A percentile compares a stretch with the other conserved stretches of the same genome.
Conservation (phyloP, 2,329 filamentous ascomycete species). For the Botrytis fabae region DNA sequence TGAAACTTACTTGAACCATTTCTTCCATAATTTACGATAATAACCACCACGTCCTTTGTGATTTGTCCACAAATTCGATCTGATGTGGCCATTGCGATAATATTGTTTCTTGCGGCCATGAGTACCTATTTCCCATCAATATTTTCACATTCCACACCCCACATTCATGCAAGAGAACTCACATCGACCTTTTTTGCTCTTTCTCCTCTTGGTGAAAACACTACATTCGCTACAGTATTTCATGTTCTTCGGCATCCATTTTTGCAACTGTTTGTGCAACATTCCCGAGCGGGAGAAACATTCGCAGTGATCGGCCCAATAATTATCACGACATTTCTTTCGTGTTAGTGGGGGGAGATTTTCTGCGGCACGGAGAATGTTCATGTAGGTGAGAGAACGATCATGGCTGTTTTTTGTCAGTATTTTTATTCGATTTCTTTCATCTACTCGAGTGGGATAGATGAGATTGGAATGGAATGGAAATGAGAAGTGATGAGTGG, state of each 20-base stretch:
- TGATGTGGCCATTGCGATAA: conserved; percentile 17
- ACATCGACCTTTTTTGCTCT: conserved; percentile 31
- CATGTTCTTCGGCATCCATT: conserved; percentile 33
- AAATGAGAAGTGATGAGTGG: too few species aligned
- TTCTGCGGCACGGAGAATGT: neutral
- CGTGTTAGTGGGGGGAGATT: neutral
- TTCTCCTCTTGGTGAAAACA: conserved; percentile 34
- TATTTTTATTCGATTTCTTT: neutral
- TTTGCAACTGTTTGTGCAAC: conserved; percentile 30
- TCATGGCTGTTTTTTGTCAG: neutral
- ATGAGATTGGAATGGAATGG: neutral
- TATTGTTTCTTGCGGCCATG: conserved; percentile 27
- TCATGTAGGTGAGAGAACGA: neutral
- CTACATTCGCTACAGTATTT: conserved; percentile 34
- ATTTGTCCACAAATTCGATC: conserved; percentile 33
- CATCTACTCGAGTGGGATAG: neutral
- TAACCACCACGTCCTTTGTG: conserved; percentile 31
- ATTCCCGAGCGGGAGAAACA: neutral
- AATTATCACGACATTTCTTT: too few species aligned
- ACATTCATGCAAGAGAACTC: neutral
- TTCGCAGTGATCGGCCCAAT: neutral
- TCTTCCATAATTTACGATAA: conserved; percentile 35
- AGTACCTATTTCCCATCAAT: conserved; percentile 28
- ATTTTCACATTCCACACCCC: too few species aligned
- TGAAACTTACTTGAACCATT: conserved; percentile 32